Conservation (phyloP, 2,329 filamentous ascomycete species). For the Drechslerella coelobrocha region DNA sequence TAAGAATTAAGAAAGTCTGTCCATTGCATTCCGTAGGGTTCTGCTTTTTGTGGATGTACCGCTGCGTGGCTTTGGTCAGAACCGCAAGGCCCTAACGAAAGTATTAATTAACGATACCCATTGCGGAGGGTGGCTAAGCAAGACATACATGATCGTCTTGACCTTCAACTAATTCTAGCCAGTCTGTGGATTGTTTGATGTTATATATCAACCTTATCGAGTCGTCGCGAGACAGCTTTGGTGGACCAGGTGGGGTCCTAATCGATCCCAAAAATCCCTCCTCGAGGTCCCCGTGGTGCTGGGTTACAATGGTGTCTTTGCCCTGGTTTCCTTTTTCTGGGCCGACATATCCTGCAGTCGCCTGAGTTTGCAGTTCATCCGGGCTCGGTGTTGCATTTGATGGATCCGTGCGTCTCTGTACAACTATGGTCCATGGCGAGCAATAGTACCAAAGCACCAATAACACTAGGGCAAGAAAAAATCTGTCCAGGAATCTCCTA, state of each 20-base stretch:
- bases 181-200: slow-evolving; percentile 11
- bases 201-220: slow-evolving; percentile 33
- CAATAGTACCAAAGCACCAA: slow-evolving; percentile 27
- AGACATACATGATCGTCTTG: slow-evolving; percentile 42
- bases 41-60: slow-evolving; percentile 48
- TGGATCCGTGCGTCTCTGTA: slow-evolving; percentile 18
- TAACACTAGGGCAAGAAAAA: background rate
- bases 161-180: slow-evolving; percentile 32
- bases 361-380: background rate
- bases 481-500: slow-evolving; percentile 11
- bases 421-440: slow-evolving; percentile 31
- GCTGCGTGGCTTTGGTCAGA: slow-evolving; percentile 52
- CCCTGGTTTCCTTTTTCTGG: background rate
- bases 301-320: slow-evolving; percentile 19
- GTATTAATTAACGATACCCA: background rate
- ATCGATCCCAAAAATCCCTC: slow-evolving; percentile 11
- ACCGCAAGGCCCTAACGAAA: slow-evolving; percentile 37
- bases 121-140: background rate
- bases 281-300: slow-evolving; percentile 12
- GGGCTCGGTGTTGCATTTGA: background rate
- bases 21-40: slow-evolving; percentile 33
- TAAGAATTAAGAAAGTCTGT: slow-evolving; percentile 50
- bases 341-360: background rate
- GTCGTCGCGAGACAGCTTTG: slow-evolving; percentile 19
- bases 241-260: background rate